Evolutionary conservation across 2,329 filamentous ascomycete species (phyloP).

Genomic region (Cyclaneusma minus): DNA sequence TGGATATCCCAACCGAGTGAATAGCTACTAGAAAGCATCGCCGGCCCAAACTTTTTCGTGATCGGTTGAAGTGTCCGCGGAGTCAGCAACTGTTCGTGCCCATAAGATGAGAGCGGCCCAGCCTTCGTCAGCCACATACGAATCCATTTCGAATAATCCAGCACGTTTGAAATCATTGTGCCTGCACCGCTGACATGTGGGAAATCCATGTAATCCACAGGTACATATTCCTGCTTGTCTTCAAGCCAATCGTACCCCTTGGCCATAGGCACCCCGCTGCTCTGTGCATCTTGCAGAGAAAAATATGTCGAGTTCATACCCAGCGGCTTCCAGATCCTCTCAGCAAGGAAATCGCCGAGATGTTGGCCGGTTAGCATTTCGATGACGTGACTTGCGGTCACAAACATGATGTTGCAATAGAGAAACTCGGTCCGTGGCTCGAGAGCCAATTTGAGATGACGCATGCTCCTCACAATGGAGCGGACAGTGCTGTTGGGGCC

Average conservation of each 20-base stretch:
- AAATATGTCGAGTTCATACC: constrained; percentile 29
- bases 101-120: constrained; percentile 19
- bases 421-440: constrained; percentile 28
- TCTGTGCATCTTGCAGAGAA: constrained; percentile 18
- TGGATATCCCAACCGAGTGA: constrained; percentile 23
- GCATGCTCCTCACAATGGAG: constrained; percentile 26
- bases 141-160: constrained; percentile 37
- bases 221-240: constrained; percentile 10
- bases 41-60: constrained; percentile 9
- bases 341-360: constrained; percentile 25
- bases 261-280: constrained; percentile 20
- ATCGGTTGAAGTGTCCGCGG: constrained; percentile 16
- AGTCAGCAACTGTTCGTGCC: constrained; percentile 19
- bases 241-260: constrained; percentile 26
- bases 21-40: constrained; percentile 22
- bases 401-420: constrained; percentile 37
- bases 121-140: constrained; percentile 26
- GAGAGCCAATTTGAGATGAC: constrained; percentile 26
- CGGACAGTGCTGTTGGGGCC: constrained; percentile 18
- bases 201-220: constrained; percentile 16
- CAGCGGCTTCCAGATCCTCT: constrained; percentile 28
- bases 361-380: constrained; percentile 23
- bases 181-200: constrained; percentile 26
- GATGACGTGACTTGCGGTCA: constrained; percentile 27
- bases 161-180: constrained; percentile 28